Base-by-base conservation (phyloP, 139 green algal genomes). In the Tetraselmis striata region DNA sequence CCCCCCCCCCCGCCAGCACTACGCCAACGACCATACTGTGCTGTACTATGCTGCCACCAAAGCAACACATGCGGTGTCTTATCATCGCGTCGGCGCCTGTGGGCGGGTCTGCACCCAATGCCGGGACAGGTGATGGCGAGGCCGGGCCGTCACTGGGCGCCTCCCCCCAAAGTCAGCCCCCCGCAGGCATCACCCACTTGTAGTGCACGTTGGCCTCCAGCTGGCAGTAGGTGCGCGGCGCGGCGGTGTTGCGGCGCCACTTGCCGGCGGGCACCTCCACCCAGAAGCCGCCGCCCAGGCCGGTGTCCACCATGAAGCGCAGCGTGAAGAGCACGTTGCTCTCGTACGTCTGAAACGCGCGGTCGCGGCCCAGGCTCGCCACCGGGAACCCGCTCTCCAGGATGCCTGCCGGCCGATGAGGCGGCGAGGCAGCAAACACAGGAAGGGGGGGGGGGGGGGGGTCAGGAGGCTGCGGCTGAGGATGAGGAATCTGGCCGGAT, bases 271-370 rank as follows among this genome's bases (percentile, higher is more conserved):
- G 93, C 31, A 98, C 82, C 90, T 97, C 92, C 45, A 98, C 84
- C 96, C 95, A 98, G 84, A 88, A 90, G 22, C 90, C 89, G 5
- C 94, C 94, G 26, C 93, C 88, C 59, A 98, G 88, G 31, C 85
- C 81, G 75, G 80, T 84, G 90, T 99, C 97, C 5, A 99, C 92
- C 97, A 99, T 99, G 90, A 98, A 99, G 67, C 94, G 92, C 80
- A 99, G 89, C 18, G 92, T 87, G 85, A 94, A 99, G 29, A 98
- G 87, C 76, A 99, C 92, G 82, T 98, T 98, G 87, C 85, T 94
- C 88, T 99, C 96, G 81, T 94, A 99, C 1, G 95, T 98, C 2
- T 79, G 79, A 74, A 89, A 90, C 23, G 31, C 78, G 29, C 87
- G 30, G 25, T 59, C 32, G 1, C 59, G 58, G 32, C 77, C 75